phyloP scores from a whole-genome alignment of 1,139 yeast genomes.

The Yamadazyma spencermartinsiae region DNA sequence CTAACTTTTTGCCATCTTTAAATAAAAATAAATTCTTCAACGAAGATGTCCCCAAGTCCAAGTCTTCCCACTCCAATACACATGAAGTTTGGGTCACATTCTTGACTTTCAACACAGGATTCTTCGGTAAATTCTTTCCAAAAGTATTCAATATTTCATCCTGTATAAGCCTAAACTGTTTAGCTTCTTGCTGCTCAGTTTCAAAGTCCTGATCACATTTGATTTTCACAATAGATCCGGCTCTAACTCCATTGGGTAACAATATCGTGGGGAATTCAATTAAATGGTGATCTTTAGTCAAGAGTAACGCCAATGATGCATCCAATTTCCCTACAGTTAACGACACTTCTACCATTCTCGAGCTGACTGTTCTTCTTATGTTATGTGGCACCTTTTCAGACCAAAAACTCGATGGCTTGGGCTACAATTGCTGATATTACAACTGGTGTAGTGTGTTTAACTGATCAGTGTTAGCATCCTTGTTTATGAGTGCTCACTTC shows the following conservation, averaged over 20 bases:
- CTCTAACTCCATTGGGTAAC: slow-evolving; percentile 84
- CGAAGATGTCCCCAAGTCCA: slow-evolving; percentile 80
- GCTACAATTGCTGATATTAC: neutral
- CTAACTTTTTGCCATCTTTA: slow-evolving; percentile 78
- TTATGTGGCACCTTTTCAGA: too few relatives aligned
- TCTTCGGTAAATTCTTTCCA: slow-evolving; percentile 70
- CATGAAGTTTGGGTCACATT: slow-evolving; percentile 94
- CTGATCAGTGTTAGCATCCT: slow-evolving; percentile 1
- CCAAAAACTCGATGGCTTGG: too few relatives aligned
- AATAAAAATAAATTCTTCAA: slow-evolving; percentile 75
- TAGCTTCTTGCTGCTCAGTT: slow-evolving; percentile 62
- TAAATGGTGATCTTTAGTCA: slow-evolving; percentile 90
- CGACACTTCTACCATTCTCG: slow-evolving; percentile 80
- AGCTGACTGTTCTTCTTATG: neutral
- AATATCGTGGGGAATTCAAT: slow-evolving; percentile 95
- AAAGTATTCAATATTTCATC: slow-evolving; percentile 70
- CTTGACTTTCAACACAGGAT: slow-evolving; percentile 68
- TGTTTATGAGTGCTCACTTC: neutral
- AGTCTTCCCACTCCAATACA: slow-evolving; percentile 90
- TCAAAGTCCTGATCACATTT: slow-evolving; percentile 79
- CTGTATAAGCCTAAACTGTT: slow-evolving; percentile 64
- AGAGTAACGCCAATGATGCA: slow-evolving; percentile 86
- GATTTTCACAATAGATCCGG: slow-evolving; percentile 92
- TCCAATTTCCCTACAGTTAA: slow-evolving; percentile 94
- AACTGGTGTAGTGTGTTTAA: neutral